Base-by-base conservation (phyloP, 2,329 filamentous ascomycete species). In the Fusarium lateritium region DNA sequence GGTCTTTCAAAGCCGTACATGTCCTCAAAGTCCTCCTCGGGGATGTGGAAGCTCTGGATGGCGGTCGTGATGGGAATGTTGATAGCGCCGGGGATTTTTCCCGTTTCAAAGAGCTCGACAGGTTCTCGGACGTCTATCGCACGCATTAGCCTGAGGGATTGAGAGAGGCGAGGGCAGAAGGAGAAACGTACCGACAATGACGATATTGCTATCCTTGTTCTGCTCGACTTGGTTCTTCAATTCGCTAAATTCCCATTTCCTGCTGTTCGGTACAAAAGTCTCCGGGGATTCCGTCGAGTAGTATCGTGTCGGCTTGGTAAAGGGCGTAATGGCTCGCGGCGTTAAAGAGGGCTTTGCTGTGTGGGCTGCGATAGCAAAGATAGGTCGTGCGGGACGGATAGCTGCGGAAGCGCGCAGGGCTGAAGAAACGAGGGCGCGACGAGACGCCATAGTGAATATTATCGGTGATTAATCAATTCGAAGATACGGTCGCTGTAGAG, bases 21-120 rank as follows among this genome's bases (percentile, higher is more conserved):
- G 63, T 94, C 92, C 76, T 92, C 87, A 76, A 98, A 98, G 68
- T 97, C 94, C 14, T 93, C 91, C 1, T 86, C 84, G 0, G 85
- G 78, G 9, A 98, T 85, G 79, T 94, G 91, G 75, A 97, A 90
- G 62, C 91, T 91, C 79, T 98, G 94, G 2, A 94, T 90, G 42
- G 89, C 86, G 7, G 90, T 91, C 9, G 85, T 87, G 67, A 98
- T 85, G 51, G 96, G 95, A 49, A 99, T 88, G 82, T 95, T 95
- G 74, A 95, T 82, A 2, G 94, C 90, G 45, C 87, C 87, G 2
- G 96, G 96, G 76, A 99, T 98, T 66, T 83, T 86, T 69, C 92
- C 92, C 10, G 87, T 88, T 8, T 83, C 78, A 51, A 80, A 73
- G 62, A 92, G 87, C 78, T 96, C 93, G 67, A 75, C 72, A 3